A percentile compares a stretch with the other conserved stretches of the same genome.
phyloP scores from a whole-genome alignment of 116 monocot genomes.

The Iris pallida region DNA sequence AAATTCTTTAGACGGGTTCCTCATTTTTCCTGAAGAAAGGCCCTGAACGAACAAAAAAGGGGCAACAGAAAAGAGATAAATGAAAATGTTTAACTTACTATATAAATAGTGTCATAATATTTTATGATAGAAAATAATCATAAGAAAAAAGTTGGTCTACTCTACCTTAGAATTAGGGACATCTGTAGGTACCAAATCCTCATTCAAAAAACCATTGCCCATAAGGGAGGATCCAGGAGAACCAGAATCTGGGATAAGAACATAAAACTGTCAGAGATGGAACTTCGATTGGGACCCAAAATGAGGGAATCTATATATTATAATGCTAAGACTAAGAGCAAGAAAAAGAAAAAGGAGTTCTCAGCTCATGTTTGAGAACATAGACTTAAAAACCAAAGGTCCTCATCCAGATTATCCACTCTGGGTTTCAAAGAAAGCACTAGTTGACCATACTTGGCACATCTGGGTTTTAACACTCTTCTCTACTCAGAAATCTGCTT shows the following conservation, averaged over 20 bases:
- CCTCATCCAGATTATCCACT: no score
- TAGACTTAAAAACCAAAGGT: no score
- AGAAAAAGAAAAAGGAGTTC: no score
- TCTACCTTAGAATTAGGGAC: constrained; percentile 38
- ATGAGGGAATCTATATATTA: no score
- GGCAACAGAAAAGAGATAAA: constrained; percentile 14
- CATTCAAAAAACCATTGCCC: not conserved
- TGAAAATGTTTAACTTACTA: not conserved
- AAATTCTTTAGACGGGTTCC: constrained; percentile 47
- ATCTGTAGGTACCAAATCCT: constrained; percentile 16
- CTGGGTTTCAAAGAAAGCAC: no score
- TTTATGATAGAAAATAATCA: not conserved
- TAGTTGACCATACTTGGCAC: no score
- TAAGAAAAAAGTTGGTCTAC: no score
- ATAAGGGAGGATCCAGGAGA: constrained; percentile 22
- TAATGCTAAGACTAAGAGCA: no score
- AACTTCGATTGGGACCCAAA: no score
- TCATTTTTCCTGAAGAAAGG: constrained; percentile 32
- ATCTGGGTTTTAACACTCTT: no score
- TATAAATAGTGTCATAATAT: not conserved
- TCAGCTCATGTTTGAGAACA: no score
- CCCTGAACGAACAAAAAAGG: constrained; percentile 32
- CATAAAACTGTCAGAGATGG: not conserved
- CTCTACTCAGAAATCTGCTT: no score
- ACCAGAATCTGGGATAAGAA: constrained; percentile 20